Evolutionary conservation across 2,329 filamentous ascomycete species (phyloP), one percentile per base, ranked within the genome.

Genomic region (Didymella keratinophila): DNA sequence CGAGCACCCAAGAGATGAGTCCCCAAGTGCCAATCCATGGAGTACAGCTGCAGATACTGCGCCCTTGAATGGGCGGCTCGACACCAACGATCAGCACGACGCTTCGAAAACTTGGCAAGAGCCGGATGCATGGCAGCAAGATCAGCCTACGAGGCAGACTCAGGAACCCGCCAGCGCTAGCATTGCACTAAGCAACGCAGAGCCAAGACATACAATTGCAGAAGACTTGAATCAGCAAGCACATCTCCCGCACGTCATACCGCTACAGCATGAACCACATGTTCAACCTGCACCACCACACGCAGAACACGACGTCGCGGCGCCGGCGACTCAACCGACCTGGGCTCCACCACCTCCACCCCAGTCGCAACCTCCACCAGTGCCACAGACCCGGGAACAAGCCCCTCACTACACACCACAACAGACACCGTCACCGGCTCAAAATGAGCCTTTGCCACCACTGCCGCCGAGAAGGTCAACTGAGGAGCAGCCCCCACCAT

Each of bases 391-490:
- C 2, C 44, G 56, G 18, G 45, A 50, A 32, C 51, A 56, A 21
- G 25, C 58, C 14, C 61, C 46, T 28, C 44, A 54, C 11, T 36
- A 20, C 11, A 50, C 28, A n/a, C 23, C 48, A 39, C 59, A 44
- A 23, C 55, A 64, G 16, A 45, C 61, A 27, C 52, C 64, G n/a
- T 58, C 63, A 11, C 61, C 54, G 1, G 58, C 59, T 30, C 48
- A 55, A 12, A 37, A 64, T 25, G 69, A 71, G 49, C 60, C 62
- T 4, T 62, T 75, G 12, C 78, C 78, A 36, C 63, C 64, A 28
- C 58, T 76, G 7, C 75, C 74, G 20, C 69, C 73, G 4, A 61
- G 77, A 56, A 60, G 55, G 58, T 75, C 66, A 39, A 64, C 75
- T 34, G 76, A 78, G 34, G 73, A 77, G 37, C 61, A 68, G 20